These are phyloP conservation scores for Fistulinella prunicolor DNA, from an alignment of 768 basidiomycete genomes.

Conservation along the genomic window DNA sequence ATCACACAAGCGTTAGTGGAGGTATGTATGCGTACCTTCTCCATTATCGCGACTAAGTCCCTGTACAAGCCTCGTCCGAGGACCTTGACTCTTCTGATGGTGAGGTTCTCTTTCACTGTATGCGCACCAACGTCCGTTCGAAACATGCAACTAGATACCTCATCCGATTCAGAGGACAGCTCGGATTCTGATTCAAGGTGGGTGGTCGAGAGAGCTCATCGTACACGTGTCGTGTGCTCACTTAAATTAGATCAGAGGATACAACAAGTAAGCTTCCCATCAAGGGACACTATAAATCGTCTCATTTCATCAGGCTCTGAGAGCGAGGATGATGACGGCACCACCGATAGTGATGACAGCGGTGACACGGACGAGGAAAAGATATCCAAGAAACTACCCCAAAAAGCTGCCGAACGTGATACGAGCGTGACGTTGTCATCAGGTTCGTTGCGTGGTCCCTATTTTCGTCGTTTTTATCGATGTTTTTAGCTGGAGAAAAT, in stretches of 20 bases:
- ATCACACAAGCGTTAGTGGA: constrained; percentile 16
- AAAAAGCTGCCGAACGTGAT: constrained; percentile 27
- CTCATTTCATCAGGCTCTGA: constrained; percentile 16
- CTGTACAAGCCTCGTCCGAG: constrained; percentile 20
- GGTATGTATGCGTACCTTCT: constrained; percentile 21
- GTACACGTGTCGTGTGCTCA: constrained; percentile 7
- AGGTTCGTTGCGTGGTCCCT: constrained; percentile 13
- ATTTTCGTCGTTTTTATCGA: not conserved
- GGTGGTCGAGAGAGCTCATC: constrained; percentile 1
- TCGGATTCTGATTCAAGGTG: constrained; percentile 30
- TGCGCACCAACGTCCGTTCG: not conserved
- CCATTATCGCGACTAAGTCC: constrained; percentile 7
- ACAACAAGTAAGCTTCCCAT: constrained; percentile 17
- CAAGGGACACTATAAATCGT: not conserved
- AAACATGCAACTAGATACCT: constrained; percentile 11
- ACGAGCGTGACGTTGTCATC: constrained; percentile 42
- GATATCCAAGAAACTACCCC: constrained; percentile 1
- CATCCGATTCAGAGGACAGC: constrained; percentile 20
- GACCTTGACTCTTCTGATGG: constrained; percentile 27
- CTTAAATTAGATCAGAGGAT: constrained; percentile 17
- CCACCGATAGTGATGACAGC: constrained; percentile 10
- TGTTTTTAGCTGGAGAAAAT: constrained; percentile 15
- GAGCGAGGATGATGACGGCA: constrained; percentile 4
- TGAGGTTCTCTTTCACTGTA: constrained; percentile 5
- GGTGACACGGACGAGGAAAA: not conserved